Percentiles rank a stretch among this genome's conserved stretches.
Conservation (phyloP, 345 rosid species). For the Eucalyptus virginea region DNA sequence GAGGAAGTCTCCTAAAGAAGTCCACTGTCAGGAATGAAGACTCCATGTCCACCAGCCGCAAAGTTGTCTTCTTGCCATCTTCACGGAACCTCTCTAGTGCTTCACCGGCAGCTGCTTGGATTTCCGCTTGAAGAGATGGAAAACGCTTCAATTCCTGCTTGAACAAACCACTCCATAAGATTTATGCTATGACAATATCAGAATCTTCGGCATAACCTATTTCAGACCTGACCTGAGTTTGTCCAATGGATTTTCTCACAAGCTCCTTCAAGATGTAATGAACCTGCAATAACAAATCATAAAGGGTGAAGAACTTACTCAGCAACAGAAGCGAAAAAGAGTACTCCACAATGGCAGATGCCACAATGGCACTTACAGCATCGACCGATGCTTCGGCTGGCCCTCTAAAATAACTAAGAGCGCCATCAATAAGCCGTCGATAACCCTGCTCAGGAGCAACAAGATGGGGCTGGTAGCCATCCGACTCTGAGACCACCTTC, state of each 20-base stretch:
- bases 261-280: conserved; percentile 52
- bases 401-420: conserved; percentile 47
- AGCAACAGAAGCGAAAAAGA: neutral
- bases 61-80: conserved; percentile 39
- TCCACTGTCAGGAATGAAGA: conserved; percentile 57
- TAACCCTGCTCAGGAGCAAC: conserved; percentile 73
- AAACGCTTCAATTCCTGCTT: conserved; percentile 54
- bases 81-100: conserved; percentile 52
- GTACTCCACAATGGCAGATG: neutral
- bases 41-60: conserved; percentile 65
- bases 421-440: conserved; percentile 48
- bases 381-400: conserved; percentile 78
- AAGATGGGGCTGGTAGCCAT: conserved; percentile 71
- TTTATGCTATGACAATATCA: neutral
- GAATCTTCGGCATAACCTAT: neutral
- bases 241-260: conserved; percentile 43
- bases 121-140: conserved; percentile 54
- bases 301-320: neutral
- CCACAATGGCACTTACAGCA: conserved; percentile 44
- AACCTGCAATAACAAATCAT: conserved; percentile 23
- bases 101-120: conserved; percentile 24
- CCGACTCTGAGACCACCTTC: conserved; percentile 58
- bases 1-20: conserved; percentile 56
- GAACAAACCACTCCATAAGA: neutral
- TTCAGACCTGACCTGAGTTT: conserved; percentile 38